Percentiles rank a stretch among this genome's conserved stretches.
phyloP scores from a whole-genome alignment of 2,329 filamentous ascomycete species.

The Mycogone perniciosa region DNA sequence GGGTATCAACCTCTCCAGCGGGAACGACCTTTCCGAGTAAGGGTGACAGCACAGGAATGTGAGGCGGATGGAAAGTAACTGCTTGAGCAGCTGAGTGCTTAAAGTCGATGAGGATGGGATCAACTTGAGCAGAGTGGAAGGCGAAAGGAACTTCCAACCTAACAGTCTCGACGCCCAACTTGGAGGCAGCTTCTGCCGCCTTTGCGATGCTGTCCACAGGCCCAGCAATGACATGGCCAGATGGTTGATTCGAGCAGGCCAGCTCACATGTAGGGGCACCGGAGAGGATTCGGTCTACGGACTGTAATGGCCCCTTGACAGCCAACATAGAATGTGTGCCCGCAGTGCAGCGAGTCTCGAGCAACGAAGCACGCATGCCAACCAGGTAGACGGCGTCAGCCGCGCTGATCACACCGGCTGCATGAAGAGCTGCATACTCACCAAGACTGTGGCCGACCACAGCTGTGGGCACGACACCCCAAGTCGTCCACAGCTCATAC shows the following conservation, averaged over 20 bases:
- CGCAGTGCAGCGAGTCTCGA: slow-evolving; percentile 58
- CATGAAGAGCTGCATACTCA: slow-evolving; percentile 45
- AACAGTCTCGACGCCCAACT: slow-evolving; percentile 23
- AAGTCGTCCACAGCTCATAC: slow-evolving; percentile 46
- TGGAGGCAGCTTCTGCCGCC: slow-evolving; percentile 12
- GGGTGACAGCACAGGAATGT: slow-evolving; percentile 61
- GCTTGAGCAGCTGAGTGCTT: slow-evolving; percentile 34
- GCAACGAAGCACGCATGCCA: slow-evolving; percentile 58
- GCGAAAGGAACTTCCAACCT: slow-evolving; percentile 45
- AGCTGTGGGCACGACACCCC: slow-evolving; percentile 47
- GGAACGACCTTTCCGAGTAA: slow-evolving; percentile 32
- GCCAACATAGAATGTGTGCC: slow-evolving; percentile 59
- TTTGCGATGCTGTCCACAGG: slow-evolving; percentile 34
- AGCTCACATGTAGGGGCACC: slow-evolving; percentile 35
- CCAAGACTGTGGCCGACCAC: slow-evolving; percentile 51
- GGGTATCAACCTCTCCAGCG: background rate
- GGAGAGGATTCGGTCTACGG: slow-evolving; percentile 21
- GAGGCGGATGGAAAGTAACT: slow-evolving; percentile 33
- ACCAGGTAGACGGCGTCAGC: slow-evolving; percentile 69
- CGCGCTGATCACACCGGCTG: slow-evolving; percentile 63
- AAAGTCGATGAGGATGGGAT: slow-evolving; percentile 52
- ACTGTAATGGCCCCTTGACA: slow-evolving; percentile 28
- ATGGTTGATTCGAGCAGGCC: slow-evolving; percentile 66
- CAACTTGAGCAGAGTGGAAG: slow-evolving; percentile 48
- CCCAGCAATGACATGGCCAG: slow-evolving; percentile 62